A percentile compares a stretch with the other conserved stretches of the same genome.
Conservation (phyloP, 345 rosid genomes). For the Populus davidiana region DNA sequence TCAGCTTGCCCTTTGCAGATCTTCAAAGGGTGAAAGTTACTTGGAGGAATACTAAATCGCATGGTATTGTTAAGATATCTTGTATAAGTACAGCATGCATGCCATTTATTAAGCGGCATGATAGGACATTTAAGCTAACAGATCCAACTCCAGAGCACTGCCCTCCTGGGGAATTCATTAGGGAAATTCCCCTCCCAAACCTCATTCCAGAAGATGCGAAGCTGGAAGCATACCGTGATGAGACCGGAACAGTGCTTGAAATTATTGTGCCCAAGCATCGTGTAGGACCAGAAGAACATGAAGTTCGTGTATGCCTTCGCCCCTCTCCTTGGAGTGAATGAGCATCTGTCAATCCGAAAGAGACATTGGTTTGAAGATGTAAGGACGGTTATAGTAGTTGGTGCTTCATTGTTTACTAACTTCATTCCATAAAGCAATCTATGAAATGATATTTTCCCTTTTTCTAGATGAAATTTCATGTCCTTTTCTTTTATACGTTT, state of each 20-base stretch:
- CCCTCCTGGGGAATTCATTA: constrained; percentile 82
- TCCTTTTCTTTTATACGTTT: not conserved
- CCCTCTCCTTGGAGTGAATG: constrained; percentile 50
- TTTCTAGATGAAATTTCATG: not conserved
- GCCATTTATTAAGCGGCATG: constrained; percentile 72
- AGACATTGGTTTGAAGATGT: constrained; percentile 32
- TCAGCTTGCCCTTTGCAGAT: constrained; percentile 80
- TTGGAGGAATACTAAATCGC: constrained; percentile 68
- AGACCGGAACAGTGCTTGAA: constrained; percentile 71
- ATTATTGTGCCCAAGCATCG: constrained; percentile 75
- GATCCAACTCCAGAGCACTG: constrained; percentile 92
- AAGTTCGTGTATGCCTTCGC: constrained; percentile 79
- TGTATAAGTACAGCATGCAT: constrained; percentile 69
- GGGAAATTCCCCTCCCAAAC: constrained; percentile 70
- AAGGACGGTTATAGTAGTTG: constrained; percentile 23
- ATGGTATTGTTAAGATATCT: constrained; percentile 81
- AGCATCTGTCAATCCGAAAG: constrained; percentile 31
- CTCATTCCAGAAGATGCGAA: constrained; percentile 85
- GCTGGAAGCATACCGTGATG: constrained; percentile 74
- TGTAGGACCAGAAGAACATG: constrained; percentile 86
- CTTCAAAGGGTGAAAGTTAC: constrained; percentile 80
- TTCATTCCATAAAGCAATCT: constrained; percentile 31
- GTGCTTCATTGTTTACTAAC: constrained; percentile 43
- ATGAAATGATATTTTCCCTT: constrained; percentile 34
- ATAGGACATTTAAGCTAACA: constrained; percentile 83